Percentiles rank a stretch among this genome's conserved stretches.
phyloP scores from a whole-genome alignment of 345 rosid genomes.

The Boechera divaricarpa region DNA sequence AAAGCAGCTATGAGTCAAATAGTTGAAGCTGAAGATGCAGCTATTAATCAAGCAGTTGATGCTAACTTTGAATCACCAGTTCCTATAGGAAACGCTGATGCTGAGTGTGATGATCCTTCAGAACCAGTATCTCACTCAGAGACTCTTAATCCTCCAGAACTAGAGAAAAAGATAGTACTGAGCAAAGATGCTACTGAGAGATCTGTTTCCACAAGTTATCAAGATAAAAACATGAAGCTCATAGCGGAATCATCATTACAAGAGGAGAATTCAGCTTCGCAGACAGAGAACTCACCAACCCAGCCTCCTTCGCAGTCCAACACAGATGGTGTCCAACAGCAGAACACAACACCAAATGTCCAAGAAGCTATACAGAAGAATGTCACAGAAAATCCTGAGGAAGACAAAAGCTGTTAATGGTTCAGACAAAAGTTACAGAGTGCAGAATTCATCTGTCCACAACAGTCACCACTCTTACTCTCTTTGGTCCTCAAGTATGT shows the following conservation, averaged over 20 bases:
- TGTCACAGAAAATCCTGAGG: constrained; percentile 26
- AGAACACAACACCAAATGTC: constrained; percentile 14
- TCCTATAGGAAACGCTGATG: constrained; percentile 7
- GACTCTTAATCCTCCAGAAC: constrained; percentile 21
- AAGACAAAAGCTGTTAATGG: constrained; percentile 29
- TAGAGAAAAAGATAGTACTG: constrained; percentile 28
- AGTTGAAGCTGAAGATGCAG: constrained; percentile 37
- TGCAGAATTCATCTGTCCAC: constrained; percentile 5
- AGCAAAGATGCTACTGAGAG: constrained; percentile 19
- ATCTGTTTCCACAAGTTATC: constrained; percentile 1
- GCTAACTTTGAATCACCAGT: constrained; percentile 22
- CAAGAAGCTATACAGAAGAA: constrained; percentile 9
- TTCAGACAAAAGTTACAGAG: constrained; percentile 2
- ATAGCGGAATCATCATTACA: constrained; percentile 25
- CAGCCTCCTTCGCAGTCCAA: constrained; percentile 2
- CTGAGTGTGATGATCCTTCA: constrained; percentile 19
- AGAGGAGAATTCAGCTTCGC: constrained; percentile 31
- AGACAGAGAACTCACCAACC: constrained; percentile 15
- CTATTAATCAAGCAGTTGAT: constrained; percentile 25
- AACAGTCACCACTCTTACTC: neutral
- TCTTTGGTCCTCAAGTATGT: constrained; percentile 34
- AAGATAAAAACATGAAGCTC: constrained; percentile 13
- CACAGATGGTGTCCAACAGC: constrained; percentile 25
- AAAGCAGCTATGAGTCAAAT: constrained; percentile 15
- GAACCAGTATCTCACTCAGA: constrained; percentile 29